A percentile compares a stretch with the other conserved stretches of the same genome.
Evolutionary conservation across 192 early-diverging fungal species (phyloP).

Genomic region (Diversispora epigaea): DNA sequence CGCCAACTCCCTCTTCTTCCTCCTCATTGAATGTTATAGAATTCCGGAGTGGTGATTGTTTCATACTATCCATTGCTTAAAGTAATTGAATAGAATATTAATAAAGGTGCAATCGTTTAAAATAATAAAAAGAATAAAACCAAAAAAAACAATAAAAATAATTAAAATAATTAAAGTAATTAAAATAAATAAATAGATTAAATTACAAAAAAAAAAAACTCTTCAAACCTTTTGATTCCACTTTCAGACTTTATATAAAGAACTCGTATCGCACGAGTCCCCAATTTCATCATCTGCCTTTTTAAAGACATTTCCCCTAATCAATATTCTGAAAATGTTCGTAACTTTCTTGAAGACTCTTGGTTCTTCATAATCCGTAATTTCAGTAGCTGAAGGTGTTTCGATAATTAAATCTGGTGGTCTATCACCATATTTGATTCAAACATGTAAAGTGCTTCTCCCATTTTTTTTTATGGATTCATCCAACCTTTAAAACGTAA

Average conservation of each 20-base stretch:
- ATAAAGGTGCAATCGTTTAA: neutral
- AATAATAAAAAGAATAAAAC: too few relatives aligned
- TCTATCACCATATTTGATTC: slow-evolving; percentile 21
- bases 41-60: slow-evolving; percentile 10
- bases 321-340: slow-evolving; percentile 37
- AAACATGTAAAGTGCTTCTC: slow-evolving; percentile 53
- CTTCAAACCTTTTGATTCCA: too few relatives aligned
- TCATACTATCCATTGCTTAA: neutral
- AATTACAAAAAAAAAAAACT: neutral
- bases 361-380: slow-evolving; percentile 49
- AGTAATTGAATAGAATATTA: neutral
- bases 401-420: slow-evolving; percentile 29
- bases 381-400: slow-evolving; percentile 37
- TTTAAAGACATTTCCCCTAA: slow-evolving; percentile 51
- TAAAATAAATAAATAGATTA: neutral
- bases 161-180: too few relatives aligned
- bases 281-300: too few relatives aligned
- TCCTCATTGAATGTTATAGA: slow-evolving; percentile 8
- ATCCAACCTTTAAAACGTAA: slow-evolving; percentile 54
- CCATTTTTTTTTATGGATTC: slow-evolving; percentile 72
- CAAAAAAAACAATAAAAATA: too few relatives aligned
- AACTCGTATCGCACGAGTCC: too few relatives aligned
- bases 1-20: neutral
- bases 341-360: slow-evolving; percentile 39
- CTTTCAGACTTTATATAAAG: too few relatives aligned